These are phyloP conservation scores for Ophiostoma perfectum DNA, from an alignment of 2,329 filamentous ascomycete genomes.

Conservation along the genomic window DNA sequence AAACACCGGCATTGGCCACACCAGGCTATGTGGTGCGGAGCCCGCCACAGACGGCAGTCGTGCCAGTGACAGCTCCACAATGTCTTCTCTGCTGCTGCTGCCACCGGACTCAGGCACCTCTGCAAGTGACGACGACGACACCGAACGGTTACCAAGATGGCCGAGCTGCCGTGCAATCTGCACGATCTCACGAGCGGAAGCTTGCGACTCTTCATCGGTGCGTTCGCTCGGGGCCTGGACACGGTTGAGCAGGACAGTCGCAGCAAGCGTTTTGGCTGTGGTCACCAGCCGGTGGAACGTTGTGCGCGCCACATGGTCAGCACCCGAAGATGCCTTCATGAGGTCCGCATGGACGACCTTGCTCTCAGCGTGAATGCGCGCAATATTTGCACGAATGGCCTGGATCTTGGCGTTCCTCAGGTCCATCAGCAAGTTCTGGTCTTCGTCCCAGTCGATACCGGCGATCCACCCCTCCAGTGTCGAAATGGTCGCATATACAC, in stretches of 20 bases:
- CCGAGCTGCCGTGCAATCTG: conserved; percentile 20
- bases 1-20: conserved; percentile 28
- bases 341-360: background rate
- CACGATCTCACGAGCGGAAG: conserved; percentile 17
- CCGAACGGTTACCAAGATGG: conserved; percentile 1
- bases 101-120: background rate
- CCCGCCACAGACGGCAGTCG: background rate
- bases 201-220: conserved; percentile 19
- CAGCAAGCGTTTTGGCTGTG: conserved; percentile 17
- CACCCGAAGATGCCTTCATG: conserved; percentile 12
- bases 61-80: background rate
- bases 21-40: conserved; percentile 19
- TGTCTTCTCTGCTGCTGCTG: background rate
- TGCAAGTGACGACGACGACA: background rate
- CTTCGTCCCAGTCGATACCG: background rate
- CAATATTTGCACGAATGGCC: conserved; percentile 21
- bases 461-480: conserved; percentile 18
- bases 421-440: background rate
- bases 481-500: conserved; percentile 16
- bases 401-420: conserved; percentile 20
- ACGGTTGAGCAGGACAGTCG: conserved; percentile 4
- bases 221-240: background rate
- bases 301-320: conserved; percentile 16
- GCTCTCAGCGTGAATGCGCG: background rate
- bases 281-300: conserved; percentile 20